These are phyloP conservation scores for Haberlea rhodopensis DNA, from an alignment of 257 asterid genomes.

Conservation along the genomic window DNA sequence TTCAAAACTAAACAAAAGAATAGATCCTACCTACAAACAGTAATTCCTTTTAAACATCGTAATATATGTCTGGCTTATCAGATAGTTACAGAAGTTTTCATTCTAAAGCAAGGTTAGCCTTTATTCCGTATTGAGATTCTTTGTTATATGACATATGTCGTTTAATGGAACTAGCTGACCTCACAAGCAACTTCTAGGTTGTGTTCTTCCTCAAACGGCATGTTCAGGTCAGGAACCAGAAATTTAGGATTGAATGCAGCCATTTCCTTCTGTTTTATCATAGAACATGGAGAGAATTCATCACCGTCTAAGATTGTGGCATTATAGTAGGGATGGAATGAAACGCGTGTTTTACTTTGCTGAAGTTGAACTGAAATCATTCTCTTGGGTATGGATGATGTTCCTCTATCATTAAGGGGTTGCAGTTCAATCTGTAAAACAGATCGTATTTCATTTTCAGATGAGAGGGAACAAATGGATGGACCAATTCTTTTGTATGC, in stretches of 20 bases:
- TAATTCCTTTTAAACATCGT: conserved; percentile 28
- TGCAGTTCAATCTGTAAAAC: conserved; percentile 34
- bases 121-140: conserved; percentile 34
- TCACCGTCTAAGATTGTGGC: conserved; percentile 15
- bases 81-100: conserved; percentile 29
- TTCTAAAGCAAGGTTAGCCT: conserved; percentile 39
- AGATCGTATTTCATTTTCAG: neutral
- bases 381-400: conserved; percentile 14
- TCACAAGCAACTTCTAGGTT: conserved; percentile 25
- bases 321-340: conserved; percentile 5
- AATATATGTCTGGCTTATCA: conserved; percentile 21
- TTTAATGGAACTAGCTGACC: conserved; percentile 23
- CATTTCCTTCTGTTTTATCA: conserved; percentile 7
- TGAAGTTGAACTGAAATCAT: conserved; percentile 24
- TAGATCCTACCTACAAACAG: conserved; percentile 38
- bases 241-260: conserved; percentile 19
- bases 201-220: conserved; percentile 33
- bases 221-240: conserved; percentile 39
- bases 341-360: conserved; percentile 3
- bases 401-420: conserved; percentile 21
- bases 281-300: conserved; percentile 10
- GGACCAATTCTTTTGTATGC: neutral
- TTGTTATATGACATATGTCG: conserved; percentile 24
- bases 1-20: conserved; percentile 25
- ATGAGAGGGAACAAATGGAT: neutral